These are phyloP conservation scores for Botryotinia narcissicola DNA, from an alignment of 2,329 filamentous ascomycete species.

Conservation along the genomic window DNA sequence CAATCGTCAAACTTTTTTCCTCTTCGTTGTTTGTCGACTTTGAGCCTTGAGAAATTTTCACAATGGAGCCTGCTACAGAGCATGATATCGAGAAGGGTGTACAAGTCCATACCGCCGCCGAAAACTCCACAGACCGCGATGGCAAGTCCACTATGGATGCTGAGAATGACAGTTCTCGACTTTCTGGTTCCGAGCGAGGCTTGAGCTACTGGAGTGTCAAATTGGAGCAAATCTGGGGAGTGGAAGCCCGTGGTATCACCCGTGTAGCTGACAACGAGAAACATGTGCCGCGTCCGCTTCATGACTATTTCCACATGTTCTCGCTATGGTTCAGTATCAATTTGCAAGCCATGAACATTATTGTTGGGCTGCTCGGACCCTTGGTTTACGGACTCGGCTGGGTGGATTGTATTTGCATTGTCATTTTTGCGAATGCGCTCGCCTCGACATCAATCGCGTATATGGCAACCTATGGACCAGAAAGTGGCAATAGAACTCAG, in stretches of 20 bases:
- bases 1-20: background rate
- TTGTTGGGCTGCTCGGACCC: conserved; percentile 59
- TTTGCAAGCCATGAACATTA: conserved; percentile 59
- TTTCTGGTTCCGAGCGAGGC: background rate
- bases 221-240: conserved; percentile 22
- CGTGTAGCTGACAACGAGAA: conserved; percentile 54
- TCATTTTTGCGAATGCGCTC: conserved; percentile 53
- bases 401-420: conserved; percentile 52
- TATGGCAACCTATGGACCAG: conserved; percentile 59
- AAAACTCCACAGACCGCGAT: conserved; percentile 13
- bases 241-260: conserved; percentile 57
- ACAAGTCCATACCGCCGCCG: conserved; percentile 10
- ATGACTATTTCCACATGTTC: conserved; percentile 49
- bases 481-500: conserved; percentile 60
- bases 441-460: conserved; percentile 54
- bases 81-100: conserved; percentile 23
- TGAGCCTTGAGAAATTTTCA: background rate
- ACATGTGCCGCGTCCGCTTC: conserved; percentile 43
- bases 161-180: background rate
- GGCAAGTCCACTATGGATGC: background rate
- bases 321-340: conserved; percentile 62
- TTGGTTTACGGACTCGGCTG: conserved; percentile 56
- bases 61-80: conserved; percentile 18
- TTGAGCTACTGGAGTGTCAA: conserved; percentile 18
- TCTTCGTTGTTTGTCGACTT: background rate